Conservation (phyloP, 78 protist genomes). For the Dictyostelium firmibasis region DNA sequence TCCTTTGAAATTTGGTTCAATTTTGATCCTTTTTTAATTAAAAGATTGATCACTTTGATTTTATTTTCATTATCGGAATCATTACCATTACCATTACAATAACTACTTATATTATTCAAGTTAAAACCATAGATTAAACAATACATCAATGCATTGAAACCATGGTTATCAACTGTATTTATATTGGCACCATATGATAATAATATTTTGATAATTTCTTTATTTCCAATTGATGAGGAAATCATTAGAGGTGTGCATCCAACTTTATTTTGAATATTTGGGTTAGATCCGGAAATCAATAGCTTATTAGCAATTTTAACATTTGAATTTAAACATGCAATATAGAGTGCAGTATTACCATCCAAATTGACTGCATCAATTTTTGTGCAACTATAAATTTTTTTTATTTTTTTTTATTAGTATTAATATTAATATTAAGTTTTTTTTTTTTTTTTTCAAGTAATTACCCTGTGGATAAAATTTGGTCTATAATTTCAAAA, state of each 20-base stretch:
- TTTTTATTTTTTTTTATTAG: not conserved
- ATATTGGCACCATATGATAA: not conserved
- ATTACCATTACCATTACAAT: not conserved
- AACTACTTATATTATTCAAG: not conserved
- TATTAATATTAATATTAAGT: not conserved
- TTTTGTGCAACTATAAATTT: not conserved
- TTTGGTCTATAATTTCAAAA: constrained; percentile 12
- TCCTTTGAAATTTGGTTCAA: constrained; percentile 12
- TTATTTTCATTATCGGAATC: not conserved
- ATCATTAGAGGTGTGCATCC: constrained; percentile 46
- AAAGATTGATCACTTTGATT: not conserved
- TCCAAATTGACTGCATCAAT: constrained; percentile 7
- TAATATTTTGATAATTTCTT: not conserved
- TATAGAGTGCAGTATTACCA: constrained; percentile 20
- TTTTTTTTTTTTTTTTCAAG: too few species aligned
- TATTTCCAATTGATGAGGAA: constrained; percentile 1
- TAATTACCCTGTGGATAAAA: not conserved
- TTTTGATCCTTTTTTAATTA: constrained; percentile 8
- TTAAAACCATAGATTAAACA: constrained; percentile 31
- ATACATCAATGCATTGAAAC: constrained; percentile 44
- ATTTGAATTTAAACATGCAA: constrained; percentile 32
- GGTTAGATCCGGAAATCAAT: not conserved
- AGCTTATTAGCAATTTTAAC: not conserved
- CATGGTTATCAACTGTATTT: constrained; percentile 2
- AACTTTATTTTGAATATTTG: constrained; percentile 14